Conservation (phyloP, 1,284 basidiomycete genomes). For the Boletus hoseneyae region DNA sequence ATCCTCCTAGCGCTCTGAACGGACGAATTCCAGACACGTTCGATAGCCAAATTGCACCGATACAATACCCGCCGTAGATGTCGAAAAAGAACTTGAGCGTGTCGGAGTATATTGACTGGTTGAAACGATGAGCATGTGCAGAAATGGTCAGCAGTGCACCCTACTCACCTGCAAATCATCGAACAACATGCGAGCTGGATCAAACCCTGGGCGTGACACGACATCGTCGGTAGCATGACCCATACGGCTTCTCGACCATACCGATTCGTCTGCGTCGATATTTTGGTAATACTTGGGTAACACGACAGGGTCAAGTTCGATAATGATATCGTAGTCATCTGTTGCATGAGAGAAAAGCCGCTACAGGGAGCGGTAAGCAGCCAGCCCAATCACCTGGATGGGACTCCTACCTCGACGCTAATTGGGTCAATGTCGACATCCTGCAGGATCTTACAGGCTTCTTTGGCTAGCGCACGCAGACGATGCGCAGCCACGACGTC, state of each 20-base stretch:
- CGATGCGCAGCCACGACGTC: conserved; percentile 70
- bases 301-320: conserved; percentile 66
- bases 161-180: conserved; percentile 64
- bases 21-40: conserved; percentile 50
- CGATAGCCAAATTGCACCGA: conserved; percentile 90
- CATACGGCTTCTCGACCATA: conserved; percentile 42
- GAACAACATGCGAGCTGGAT: conserved; percentile 73
- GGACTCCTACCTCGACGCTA: conserved; percentile 50
- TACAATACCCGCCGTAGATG: conserved; percentile 70
- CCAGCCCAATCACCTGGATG: background rate
- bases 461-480: conserved; percentile 67
- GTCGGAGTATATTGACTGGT: conserved; percentile 72
- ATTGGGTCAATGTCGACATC: conserved; percentile 29
- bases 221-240: conserved; percentile 48
- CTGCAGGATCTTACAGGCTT: conserved; percentile 48
- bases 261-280: conserved; percentile 44
- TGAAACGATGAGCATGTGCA: conserved; percentile 5
- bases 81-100: conserved; percentile 87
- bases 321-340: conserved; percentile 82
- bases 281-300: conserved; percentile 77
- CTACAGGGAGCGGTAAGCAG: conserved; percentile 37
- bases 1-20: conserved; percentile 84
- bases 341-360: conserved; percentile 82
- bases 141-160: background rate
- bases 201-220: conserved; percentile 65